Percentiles rank a stretch among this genome's conserved stretches.
These are phyloP conservation scores for Helotiales sp. DNA, from an alignment of 2,329 filamentous ascomycete species.

Conservation along the genomic window DNA sequence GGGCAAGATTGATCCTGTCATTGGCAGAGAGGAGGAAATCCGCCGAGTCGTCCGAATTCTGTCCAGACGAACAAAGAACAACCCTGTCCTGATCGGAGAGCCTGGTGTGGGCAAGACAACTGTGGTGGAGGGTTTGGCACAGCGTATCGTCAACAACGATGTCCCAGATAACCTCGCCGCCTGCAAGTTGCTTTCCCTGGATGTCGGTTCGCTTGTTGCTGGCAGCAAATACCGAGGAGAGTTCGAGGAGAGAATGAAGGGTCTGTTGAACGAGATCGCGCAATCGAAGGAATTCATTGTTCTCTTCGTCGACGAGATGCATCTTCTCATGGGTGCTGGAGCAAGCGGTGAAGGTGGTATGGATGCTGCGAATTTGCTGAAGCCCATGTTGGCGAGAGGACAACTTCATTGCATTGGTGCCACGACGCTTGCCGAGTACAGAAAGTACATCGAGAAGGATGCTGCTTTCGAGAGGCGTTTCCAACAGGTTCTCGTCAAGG, in stretches of 20 bases:
- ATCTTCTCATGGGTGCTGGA: conserved; percentile 96
- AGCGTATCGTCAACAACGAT: conserved; percentile 94
- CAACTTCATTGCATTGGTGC: conserved; percentile 98
- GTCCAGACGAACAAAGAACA: conserved; percentile 95
- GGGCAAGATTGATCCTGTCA: conserved; percentile 97
- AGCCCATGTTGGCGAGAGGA: conserved; percentile 96
- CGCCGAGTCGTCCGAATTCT: conserved; percentile 89
- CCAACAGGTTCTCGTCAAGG: conserved; percentile 97
- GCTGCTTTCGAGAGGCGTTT: conserved; percentile 97
- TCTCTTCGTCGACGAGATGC: conserved; percentile 98
- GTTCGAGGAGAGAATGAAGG: conserved; percentile 99
- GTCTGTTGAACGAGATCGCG: conserved; percentile 94
- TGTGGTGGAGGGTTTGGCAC: conserved; percentile 93
- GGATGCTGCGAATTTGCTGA: conserved; percentile 96
- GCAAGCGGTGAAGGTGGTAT: conserved; percentile 95
- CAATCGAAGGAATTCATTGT: conserved; percentile 96
- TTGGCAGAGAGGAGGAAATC: conserved; percentile 95
- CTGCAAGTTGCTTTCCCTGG: conserved; percentile 92
- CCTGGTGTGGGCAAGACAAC: conserved; percentile 99
- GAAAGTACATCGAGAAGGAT: conserved; percentile 99
- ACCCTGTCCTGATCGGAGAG: conserved; percentile 96
- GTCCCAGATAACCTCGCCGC: conserved; percentile 93
- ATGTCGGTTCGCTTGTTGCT: conserved; percentile 92
- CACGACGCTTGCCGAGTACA: conserved; percentile 92
- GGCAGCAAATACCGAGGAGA: conserved; percentile 99